phyloP scores from a whole-genome alignment of 2,329 filamentous ascomycete genomes.

The Hymenoscyphus albidus region DNA sequence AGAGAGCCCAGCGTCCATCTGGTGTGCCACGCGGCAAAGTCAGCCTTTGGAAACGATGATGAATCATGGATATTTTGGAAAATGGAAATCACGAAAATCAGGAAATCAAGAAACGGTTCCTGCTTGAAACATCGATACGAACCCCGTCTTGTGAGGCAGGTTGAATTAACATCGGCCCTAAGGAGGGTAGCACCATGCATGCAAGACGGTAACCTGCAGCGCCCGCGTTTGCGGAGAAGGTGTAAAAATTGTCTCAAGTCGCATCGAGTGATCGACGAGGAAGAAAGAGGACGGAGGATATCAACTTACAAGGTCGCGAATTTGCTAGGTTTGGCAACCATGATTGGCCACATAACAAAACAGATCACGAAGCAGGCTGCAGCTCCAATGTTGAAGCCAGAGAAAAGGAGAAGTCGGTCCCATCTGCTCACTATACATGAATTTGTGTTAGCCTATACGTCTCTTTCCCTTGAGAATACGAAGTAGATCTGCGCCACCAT shows the following conservation, averaged over 20 bases:
- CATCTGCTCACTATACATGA: slow-evolving; percentile 78
- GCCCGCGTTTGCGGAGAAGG: slow-evolving; percentile 26
- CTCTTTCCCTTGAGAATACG: slow-evolving; percentile 22
- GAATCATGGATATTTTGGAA: slow-evolving; percentile 1
- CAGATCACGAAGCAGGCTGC: slow-evolving; percentile 89
- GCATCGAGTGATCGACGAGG: slow-evolving; percentile 16
- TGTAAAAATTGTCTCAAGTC: slow-evolving; percentile 22
- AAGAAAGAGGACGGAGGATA: slow-evolving; percentile 16
- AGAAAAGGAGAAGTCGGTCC: slow-evolving; percentile 92
- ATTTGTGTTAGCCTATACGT: slow-evolving; percentile 34
- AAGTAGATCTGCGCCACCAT: slow-evolving; percentile 24
- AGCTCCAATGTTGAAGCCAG: slow-evolving; percentile 83
- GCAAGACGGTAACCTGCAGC: slow-evolving; percentile 38
- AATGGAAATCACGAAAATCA: neutral
- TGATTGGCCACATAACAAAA: slow-evolving; percentile 83
- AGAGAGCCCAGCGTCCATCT: slow-evolving; percentile 94
- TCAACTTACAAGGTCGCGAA: slow-evolving; percentile 91
- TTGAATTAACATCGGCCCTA: slow-evolving; percentile 7
- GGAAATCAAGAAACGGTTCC: slow-evolving; percentile 3
- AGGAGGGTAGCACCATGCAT: slow-evolving; percentile 22
- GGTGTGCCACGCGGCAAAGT: slow-evolving; percentile 34
- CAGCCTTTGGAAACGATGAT: slow-evolving; percentile 20
- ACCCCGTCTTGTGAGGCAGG: slow-evolving; percentile 1
- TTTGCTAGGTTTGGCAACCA: slow-evolving; percentile 80
- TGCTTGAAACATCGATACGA: slow-evolving; percentile 3